These are phyloP conservation scores for Mortierella sp. DNA, from an alignment of 371 early-diverging fungal genomes.

Conservation along the genomic window DNA sequence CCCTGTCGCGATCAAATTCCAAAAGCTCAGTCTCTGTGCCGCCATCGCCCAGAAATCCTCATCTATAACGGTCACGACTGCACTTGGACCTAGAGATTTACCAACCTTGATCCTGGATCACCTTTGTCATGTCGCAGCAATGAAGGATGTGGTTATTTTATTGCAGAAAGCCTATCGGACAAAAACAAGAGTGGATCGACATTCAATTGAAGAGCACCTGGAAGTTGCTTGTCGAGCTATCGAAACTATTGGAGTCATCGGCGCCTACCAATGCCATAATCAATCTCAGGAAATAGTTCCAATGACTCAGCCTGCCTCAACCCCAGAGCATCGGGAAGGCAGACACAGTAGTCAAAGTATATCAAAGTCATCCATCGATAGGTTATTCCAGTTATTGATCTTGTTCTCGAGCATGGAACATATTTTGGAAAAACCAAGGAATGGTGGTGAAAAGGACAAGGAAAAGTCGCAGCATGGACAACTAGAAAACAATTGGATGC, in stretches of 20 bases:
- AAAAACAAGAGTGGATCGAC: slow-evolving; percentile 12
- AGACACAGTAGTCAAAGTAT: background rate
- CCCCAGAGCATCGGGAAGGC: background rate
- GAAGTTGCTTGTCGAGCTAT: slow-evolving; percentile 23
- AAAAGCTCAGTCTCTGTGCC: slow-evolving; percentile 24
- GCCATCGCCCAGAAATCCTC: slow-evolving; percentile 15
- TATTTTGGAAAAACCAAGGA: slow-evolving; percentile 1
- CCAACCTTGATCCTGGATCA: slow-evolving; percentile 24
- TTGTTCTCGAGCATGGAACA: slow-evolving; percentile 27
- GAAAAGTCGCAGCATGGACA: background rate
- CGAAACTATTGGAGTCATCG: slow-evolving; percentile 23
- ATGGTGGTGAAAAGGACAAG: background rate
- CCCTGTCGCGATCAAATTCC: slow-evolving; percentile 18
- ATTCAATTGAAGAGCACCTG: slow-evolving; percentile 6
- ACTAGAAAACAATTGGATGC: slow-evolving; percentile 3
- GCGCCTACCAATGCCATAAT: background rate
- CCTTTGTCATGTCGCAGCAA: slow-evolving; percentile 26
- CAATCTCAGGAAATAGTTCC: background rate
- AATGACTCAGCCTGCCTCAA: background rate
- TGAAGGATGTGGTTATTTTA: slow-evolving; percentile 4
- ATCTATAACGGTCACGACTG: background rate
- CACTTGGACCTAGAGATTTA: background rate
- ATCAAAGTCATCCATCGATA: slow-evolving; percentile 18
- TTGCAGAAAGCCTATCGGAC: slow-evolving; percentile 13
- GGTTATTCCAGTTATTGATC: slow-evolving; percentile 23